Percentiles rank a stretch among this genome's conserved stretches.
These are phyloP conservation scores for Diutina sp. DNA, from an alignment of 1,139 yeast genomes.

Conservation along the genomic window DNA sequence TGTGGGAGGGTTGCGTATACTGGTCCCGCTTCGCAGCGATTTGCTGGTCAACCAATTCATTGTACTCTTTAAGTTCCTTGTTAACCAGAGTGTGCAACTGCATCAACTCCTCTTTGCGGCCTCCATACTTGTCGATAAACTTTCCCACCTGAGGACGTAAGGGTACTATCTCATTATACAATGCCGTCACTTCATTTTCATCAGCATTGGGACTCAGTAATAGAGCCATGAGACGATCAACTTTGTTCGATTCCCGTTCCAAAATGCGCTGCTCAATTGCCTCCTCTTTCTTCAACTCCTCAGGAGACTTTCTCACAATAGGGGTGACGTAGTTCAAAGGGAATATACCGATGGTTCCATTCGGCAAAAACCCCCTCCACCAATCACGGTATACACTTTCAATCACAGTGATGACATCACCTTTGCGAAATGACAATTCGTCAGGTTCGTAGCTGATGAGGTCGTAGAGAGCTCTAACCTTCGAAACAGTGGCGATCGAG, in stretches of 20 bases:
- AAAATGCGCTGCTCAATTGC: slow-evolving; percentile 19
- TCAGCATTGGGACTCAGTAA: slow-evolving; percentile 23
- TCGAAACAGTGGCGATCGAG: slow-evolving; percentile 18
- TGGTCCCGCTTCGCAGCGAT: slow-evolving; percentile 9
- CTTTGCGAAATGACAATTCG: slow-evolving; percentile 59
- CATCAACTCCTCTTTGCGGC: slow-evolving; percentile 61
- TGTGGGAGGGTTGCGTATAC: slow-evolving; percentile 12
- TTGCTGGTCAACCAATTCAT: slow-evolving; percentile 49
- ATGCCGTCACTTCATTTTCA: slow-evolving; percentile 34
- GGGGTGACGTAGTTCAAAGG: slow-evolving; percentile 89
- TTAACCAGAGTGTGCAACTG: slow-evolving; percentile 60
- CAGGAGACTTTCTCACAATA: slow-evolving; percentile 50
- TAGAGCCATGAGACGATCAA: slow-evolving; percentile 39
- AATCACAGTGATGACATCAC: slow-evolving; percentile 70
- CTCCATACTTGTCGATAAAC: slow-evolving; percentile 62
- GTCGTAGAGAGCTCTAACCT: slow-evolving; percentile 81
- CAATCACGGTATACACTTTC: slow-evolving; percentile 88
- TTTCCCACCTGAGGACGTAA: slow-evolving; percentile 63
- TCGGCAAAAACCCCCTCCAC: slow-evolving; percentile 80
- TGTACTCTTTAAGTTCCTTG: slow-evolving; percentile 55
- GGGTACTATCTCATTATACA: slow-evolving; percentile 61
- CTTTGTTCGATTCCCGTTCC: slow-evolving; percentile 16
- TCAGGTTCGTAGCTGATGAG: slow-evolving; percentile 59
- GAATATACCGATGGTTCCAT: slow-evolving; percentile 79
- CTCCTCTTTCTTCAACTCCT: slow-evolving; percentile 21